phyloP scores from a whole-genome alignment of 345 rosid genomes.

The Trapa bicornis region DNA sequence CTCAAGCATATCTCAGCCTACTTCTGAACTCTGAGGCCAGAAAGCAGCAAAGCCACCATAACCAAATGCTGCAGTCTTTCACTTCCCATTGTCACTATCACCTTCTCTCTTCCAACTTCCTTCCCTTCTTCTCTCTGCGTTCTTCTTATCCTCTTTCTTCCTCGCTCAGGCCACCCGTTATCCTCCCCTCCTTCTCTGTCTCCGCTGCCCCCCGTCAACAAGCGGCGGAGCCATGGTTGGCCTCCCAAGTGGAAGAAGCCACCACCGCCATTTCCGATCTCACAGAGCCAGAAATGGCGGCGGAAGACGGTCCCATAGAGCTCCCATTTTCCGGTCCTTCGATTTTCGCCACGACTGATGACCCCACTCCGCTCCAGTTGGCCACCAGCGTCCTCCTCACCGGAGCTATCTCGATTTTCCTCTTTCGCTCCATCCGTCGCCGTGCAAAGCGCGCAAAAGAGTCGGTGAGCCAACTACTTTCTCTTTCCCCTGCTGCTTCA shows the following conservation, averaged over 20 bases:
- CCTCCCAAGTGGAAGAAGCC: constrained; percentile 23
- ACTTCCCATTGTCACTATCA: neutral
- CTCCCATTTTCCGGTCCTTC: constrained; percentile 39
- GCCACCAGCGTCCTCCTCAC: constrained; percentile 81
- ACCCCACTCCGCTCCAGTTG: constrained; percentile 61
- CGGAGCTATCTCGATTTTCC: constrained; percentile 71
- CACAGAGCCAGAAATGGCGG: constrained; percentile 5
- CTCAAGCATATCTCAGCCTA: no score
- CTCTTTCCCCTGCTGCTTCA: no score
- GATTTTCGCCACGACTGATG: constrained; percentile 62
- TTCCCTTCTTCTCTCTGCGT: constrained; percentile 18
- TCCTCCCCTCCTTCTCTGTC: constrained; percentile 16
- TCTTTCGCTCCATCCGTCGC: constrained; percentile 75
- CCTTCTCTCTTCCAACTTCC: constrained; percentile 8
- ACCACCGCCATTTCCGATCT: constrained; percentile 12
- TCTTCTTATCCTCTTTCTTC: constrained; percentile 10
- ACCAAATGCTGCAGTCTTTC: constrained; percentile 5
- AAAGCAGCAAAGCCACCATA: neutral
- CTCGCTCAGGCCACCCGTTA: constrained; percentile 11
- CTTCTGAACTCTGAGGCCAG: no score
- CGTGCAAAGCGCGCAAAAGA: constrained; percentile 75
- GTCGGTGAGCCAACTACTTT: constrained; percentile 24
- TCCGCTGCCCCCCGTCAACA: constrained; percentile 8
- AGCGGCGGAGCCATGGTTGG: constrained; percentile 21
- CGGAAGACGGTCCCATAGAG: constrained; percentile 63